A percentile compares a stretch with the other conserved stretches of the same genome.
Conservation (phyloP, 2,329 filamentous ascomycete genomes). For the Cercospora citrullina region DNA sequence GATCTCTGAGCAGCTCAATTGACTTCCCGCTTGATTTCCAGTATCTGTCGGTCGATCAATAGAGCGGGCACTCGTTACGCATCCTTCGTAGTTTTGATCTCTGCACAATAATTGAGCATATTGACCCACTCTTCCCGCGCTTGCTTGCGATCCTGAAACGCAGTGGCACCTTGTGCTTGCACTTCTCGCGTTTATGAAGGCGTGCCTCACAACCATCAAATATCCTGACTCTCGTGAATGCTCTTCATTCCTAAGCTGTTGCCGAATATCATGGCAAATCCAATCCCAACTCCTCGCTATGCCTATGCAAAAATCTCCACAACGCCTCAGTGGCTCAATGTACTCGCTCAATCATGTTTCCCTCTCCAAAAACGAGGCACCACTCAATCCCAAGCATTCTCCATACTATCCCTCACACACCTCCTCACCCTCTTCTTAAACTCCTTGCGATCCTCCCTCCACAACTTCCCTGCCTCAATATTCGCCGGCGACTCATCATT, state of each 20-base stretch:
- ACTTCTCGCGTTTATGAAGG: not conserved
- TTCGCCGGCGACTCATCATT: constrained; percentile 97
- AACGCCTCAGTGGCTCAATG: not conserved
- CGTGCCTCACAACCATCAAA: not conserved
- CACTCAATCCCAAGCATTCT: constrained; percentile 45
- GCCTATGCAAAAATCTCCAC: not conserved
- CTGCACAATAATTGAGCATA: not conserved
- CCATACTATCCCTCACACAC: constrained; percentile 78
- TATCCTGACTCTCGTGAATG: not conserved
- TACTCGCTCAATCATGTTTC: not conserved
- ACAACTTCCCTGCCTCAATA: constrained; percentile 84
- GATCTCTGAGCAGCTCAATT: not conserved
- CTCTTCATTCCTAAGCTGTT: not conserved
- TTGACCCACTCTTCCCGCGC: not conserved
- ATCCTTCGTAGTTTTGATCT: not conserved
- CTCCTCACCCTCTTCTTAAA: constrained; percentile 77
- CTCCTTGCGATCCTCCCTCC: constrained; percentile 75
- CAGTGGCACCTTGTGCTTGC: not conserved
- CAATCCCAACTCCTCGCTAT: not conserved
- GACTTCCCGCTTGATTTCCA: not conserved
- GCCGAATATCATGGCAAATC: not conserved
- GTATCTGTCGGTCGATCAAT: not conserved
- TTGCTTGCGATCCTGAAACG: not conserved
- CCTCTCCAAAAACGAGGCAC: not conserved
- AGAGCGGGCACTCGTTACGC: not conserved